Conservation (phyloP, 176 grass and related monocot genomes). For the Alopecurus myosuroides region DNA sequence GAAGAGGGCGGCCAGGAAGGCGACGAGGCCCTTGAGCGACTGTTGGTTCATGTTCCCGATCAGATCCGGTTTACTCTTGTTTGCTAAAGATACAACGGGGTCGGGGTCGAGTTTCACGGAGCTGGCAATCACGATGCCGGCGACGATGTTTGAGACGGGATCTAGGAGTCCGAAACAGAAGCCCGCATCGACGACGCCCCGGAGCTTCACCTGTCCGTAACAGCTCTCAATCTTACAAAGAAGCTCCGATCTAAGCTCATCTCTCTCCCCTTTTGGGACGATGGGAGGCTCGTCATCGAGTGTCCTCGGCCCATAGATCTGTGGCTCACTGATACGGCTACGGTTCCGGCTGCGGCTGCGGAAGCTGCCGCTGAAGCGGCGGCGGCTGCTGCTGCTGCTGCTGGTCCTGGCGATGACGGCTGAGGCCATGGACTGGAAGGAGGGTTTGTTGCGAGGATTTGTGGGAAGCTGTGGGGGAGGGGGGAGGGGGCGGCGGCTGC, state of each 20-base stretch:
- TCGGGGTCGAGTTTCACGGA: background rate
- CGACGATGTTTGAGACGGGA: background rate
- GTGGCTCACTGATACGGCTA: background rate
- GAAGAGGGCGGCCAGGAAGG: conserved; percentile 21
- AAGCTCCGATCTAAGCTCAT: background rate
- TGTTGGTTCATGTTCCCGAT: background rate
- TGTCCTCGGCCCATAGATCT: background rate
- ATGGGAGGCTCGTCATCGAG: background rate
- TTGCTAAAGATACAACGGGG: background rate
- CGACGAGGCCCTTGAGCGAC: background rate
- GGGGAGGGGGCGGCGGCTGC: too few relatives aligned
- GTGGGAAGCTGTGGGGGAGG: too few relatives aligned
- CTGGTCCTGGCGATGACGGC: background rate
- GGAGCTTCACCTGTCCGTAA: background rate
- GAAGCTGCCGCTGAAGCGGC: background rate
- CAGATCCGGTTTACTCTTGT: background rate
- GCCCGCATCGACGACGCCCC: background rate
- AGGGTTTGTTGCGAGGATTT: too few relatives aligned
- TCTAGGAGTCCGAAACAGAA: background rate
- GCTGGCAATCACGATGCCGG: background rate
- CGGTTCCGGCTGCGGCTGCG: background rate
- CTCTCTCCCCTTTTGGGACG: background rate
- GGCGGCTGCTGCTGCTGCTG: background rate
- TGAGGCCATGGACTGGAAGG: background rate
- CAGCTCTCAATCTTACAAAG: background rate